Base-by-base conservation (phyloP, 257 asterid species). In the Apocynum venetum region DNA sequence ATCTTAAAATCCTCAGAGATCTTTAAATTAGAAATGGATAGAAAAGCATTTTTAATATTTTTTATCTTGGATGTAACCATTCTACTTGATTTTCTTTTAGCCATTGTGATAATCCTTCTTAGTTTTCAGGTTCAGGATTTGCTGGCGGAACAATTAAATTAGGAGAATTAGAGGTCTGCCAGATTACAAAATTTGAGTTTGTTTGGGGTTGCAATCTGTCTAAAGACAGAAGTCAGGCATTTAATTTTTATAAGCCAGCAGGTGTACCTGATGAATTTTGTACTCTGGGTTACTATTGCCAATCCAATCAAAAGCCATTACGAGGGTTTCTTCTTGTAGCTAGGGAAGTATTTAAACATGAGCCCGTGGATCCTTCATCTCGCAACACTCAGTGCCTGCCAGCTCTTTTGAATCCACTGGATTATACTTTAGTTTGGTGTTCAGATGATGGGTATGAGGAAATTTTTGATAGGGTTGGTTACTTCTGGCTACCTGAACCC, bases 251-350 rank as follows among this genome's bases (percentile, higher is more conserved):
- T 78, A 91, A 88, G 82, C 98, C 99, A 47, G 77, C 71, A 19
- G 80, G 77, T 35, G 80, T 93, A 78, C 97, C 98, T 0, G 87
- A 88, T 59, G 96, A 97, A 66, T 93, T 88, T 85, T 90, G 73
- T 77, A 78, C 87, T 75, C 90, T 95, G 49, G 98, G 99, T 71
- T 85, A 91, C 88, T 89, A 87, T 69, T 93, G 96, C 80, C 96
- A 93, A 79, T 88, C 93, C 77, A 89, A 87, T 64, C 86, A 84
- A 60, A 93, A 86, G 79, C 94, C 94, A 82, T 82, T 93, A 75
- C 85, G 86, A 55, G 98, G 97, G 25, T 93, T 85, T 82, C 90
- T 89, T 79, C 94, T 93, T 55, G 99, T 85, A 49, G 98, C 96
- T 76, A 83, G 93, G 77, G 93, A 82, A 84, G 81, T 71, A 25